These are phyloP conservation scores for Endothia cerciana DNA, from an alignment of 2,329 filamentous ascomycete genomes.

Conservation along the genomic window DNA sequence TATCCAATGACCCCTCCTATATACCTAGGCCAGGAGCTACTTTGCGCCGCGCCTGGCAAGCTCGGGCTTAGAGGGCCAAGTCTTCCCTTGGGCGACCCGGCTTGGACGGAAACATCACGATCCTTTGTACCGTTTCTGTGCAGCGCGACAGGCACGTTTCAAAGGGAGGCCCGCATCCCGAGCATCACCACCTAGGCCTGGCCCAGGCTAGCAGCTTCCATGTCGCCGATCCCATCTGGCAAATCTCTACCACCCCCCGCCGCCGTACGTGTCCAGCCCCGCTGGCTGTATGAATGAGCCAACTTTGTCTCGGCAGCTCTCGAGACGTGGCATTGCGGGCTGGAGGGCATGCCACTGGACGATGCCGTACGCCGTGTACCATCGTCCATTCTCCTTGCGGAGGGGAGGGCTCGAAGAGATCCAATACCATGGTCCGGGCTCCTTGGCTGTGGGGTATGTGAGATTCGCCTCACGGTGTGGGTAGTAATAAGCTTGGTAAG, in stretches of 20 bases:
- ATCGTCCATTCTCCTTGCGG: too few species aligned
- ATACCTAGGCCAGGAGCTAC: background rate
- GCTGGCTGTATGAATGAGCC: too few species aligned
- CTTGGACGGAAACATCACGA: background rate
- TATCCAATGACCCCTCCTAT: background rate
- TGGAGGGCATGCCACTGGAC: too few species aligned
- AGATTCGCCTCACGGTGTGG: conserved; percentile 10
- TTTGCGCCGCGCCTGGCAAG: background rate
- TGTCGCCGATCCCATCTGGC: too few species aligned
- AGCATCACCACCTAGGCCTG: background rate
- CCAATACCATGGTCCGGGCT: background rate
- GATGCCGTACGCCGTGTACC: too few species aligned
- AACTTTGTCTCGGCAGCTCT: too few species aligned
- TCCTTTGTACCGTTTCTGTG: background rate
- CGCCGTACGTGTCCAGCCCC: too few species aligned
- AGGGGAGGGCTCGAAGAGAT: too few species aligned
- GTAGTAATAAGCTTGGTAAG: conserved; percentile 12
- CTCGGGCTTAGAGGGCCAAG: background rate
- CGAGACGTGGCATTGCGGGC: too few species aligned
- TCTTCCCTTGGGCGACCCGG: background rate
- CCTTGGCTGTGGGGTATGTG: conserved; percentile 8
- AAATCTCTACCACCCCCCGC: too few species aligned
- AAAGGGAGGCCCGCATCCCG: conserved; percentile 8
- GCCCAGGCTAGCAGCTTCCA: too few species aligned
- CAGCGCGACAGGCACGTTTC: conserved; percentile 4